These are phyloP conservation scores for Cercospora zeina DNA, from an alignment of 2,329 filamentous ascomycete species.

Conservation along the genomic window DNA sequence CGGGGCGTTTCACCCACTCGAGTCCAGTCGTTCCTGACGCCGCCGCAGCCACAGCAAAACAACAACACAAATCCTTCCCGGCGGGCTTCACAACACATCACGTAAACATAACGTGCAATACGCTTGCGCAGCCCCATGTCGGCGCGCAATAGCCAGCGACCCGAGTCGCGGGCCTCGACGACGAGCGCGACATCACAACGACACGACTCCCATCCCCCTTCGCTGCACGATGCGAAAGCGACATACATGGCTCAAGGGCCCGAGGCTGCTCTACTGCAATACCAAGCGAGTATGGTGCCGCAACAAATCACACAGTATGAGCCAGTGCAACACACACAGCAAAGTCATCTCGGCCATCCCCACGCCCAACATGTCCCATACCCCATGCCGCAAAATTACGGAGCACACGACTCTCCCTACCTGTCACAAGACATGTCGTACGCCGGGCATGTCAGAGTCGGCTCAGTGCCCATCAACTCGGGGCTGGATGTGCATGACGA, in stretches of 20 bases:
- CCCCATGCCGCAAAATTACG: slow-evolving; percentile 30
- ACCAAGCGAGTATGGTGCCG: slow-evolving; percentile 34
- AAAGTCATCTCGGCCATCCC: slow-evolving; percentile 25
- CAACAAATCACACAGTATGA: slow-evolving; percentile 31
- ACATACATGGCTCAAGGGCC: slow-evolving; percentile 31
- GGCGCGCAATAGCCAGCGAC: slow-evolving; percentile 35
- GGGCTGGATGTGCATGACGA: slow-evolving; percentile 43
- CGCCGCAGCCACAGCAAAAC: slow-evolving; percentile 16
- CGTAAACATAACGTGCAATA: slow-evolving; percentile 17
- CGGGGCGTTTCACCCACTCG: background rate
- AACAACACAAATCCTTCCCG: slow-evolving; percentile 22
- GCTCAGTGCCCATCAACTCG: slow-evolving; percentile 33
- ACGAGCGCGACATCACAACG: slow-evolving; percentile 39
- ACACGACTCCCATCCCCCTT: slow-evolving; percentile 27
- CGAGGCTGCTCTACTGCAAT: slow-evolving; percentile 39
- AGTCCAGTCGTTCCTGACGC: slow-evolving; percentile 8
- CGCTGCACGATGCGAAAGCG: slow-evolving; percentile 32
- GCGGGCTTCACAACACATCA: slow-evolving; percentile 11
- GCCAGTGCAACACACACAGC: slow-evolving; percentile 18
- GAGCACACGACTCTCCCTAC: slow-evolving; percentile 33
- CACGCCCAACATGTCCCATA: slow-evolving; percentile 31
- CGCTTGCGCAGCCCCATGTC: slow-evolving; percentile 33
- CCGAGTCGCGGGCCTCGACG: slow-evolving; percentile 40
- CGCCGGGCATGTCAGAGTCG: slow-evolving; percentile 32
- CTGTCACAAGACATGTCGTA: slow-evolving; percentile 34